Evolutionary conservation across 2,329 filamentous ascomycete genomes (phyloP).

Genomic region (Thielaviopsis punctulata): DNA sequence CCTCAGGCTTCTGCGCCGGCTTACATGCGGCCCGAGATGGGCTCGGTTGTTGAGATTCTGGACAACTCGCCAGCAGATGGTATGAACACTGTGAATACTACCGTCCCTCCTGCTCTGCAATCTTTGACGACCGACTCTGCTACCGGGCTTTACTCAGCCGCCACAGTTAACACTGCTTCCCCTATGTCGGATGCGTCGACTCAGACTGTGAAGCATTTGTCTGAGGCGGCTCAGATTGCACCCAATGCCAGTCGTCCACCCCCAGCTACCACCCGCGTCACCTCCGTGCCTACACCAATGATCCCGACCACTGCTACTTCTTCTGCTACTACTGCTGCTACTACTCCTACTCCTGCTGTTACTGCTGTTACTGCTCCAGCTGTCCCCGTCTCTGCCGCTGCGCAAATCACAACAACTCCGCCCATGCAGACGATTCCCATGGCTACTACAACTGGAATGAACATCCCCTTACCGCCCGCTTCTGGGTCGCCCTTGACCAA

Average conservation of each 20-base stretch:
- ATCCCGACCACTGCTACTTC: slow-evolving; percentile 14
- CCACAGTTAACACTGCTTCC: not conserved
- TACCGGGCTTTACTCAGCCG: not conserved
- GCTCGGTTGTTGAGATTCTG: slow-evolving; percentile 42
- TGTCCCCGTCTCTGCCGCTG: slow-evolving; percentile 13
- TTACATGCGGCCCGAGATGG: slow-evolving; percentile 28
- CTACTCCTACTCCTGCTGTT: slow-evolving; percentile 13
- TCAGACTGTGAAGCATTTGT: not conserved
- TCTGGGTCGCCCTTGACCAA: slow-evolving; percentile 12
- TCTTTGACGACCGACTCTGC: not conserved
- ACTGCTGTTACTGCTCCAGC: not conserved
- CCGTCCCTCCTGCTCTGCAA: not conserved
- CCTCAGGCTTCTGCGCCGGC: slow-evolving; percentile 17
- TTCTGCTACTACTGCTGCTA: slow-evolving; percentile 13
- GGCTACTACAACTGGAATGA: slow-evolving; percentile 4
- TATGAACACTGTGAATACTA: not conserved
- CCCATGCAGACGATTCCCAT: slow-evolving; percentile 13
- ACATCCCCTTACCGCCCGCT: not conserved
- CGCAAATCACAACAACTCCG: slow-evolving; percentile 12
- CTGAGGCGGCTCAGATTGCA: not conserved
- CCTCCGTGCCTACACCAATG: slow-evolving; percentile 4
- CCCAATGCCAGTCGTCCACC: not conserved
- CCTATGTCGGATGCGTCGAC: not conserved
- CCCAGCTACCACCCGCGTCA: not conserved
- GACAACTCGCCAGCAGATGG: slow-evolving; percentile 31